Conservation (phyloP, 345 rosid species). For the Murraya paniculata region DNA sequence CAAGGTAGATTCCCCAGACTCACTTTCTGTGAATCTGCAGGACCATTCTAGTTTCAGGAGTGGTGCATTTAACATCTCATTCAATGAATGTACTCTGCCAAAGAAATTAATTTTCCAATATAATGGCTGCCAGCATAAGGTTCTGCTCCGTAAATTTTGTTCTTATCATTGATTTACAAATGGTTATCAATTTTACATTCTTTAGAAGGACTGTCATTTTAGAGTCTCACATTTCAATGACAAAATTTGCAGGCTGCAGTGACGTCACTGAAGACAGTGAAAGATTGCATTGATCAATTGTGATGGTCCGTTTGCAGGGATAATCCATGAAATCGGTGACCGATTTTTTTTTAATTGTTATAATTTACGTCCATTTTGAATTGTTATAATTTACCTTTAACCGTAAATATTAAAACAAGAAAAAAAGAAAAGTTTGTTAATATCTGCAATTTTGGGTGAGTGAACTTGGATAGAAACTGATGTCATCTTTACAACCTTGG, state of each 20-base stretch:
- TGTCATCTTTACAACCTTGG: not conserved
- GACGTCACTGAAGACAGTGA: conserved; percentile 37
- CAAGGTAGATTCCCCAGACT: conserved; percentile 36
- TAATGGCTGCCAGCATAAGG: not conserved
- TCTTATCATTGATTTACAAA: not conserved
- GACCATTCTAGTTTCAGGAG: not conserved
- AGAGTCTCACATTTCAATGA: conserved; percentile 3
- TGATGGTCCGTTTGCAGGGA: not conserved
- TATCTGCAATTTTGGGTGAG: not conserved
- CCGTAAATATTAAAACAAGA: too few relatives aligned
- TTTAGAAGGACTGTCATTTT: not conserved
- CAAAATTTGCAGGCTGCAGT: conserved; percentile 41
- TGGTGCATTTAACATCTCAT: not conserved
- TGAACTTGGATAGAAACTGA: not conserved
- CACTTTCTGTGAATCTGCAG: not conserved
- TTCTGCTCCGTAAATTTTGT: not conserved
- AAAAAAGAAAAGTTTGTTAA: not conserved
- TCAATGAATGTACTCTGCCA: not conserved
- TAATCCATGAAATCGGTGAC: not conserved
- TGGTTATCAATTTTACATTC: not conserved
- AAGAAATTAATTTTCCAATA: not conserved
- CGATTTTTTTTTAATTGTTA: not conserved
- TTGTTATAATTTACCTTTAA: not conserved
- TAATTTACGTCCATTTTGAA: not conserved
- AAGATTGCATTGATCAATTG: conserved; percentile 14